Conservation (phyloP, 2,329 filamentous ascomycete species). For the Shiraia sp. region DNA sequence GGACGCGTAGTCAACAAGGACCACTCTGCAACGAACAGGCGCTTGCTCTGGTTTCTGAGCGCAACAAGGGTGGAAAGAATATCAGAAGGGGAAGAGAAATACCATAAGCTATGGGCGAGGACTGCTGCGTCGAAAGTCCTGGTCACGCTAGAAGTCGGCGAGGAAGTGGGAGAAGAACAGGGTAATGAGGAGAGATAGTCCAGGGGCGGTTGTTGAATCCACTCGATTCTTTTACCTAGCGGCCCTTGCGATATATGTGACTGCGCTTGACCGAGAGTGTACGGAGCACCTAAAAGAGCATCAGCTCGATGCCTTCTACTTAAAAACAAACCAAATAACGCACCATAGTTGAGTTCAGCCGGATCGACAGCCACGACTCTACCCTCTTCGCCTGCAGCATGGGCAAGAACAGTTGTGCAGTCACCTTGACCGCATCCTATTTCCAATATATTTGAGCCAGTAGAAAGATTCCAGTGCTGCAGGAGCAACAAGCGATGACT, state of each 20-base stretch:
- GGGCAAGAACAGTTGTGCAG: conserved; percentile 58
- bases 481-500: conserved; percentile 26
- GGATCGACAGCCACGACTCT: conserved; percentile 57
- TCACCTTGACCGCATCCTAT: conserved; percentile 65
- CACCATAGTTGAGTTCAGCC: conserved; percentile 54
- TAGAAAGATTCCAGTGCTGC: conserved; percentile 20
- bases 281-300: conserved; percentile 35
- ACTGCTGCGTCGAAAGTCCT: conserved; percentile 52
- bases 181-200: conserved; percentile 22
- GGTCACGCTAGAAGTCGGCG: conserved; percentile 6
- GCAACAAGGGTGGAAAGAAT: conserved; percentile 45
- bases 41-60: conserved; percentile 39
- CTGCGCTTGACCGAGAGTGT: conserved; percentile 57
- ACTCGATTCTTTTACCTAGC: conserved; percentile 51
- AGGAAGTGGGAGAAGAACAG: conserved; percentile 2
- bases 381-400: conserved; percentile 51
- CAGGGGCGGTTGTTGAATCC: conserved; percentile 46
- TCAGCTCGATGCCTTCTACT: conserved; percentile 2
- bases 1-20: conserved; percentile 46
- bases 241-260: conserved; percentile 46
- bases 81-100: conserved; percentile 50
- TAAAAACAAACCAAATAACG: conserved; percentile 3
- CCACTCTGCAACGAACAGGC: conserved; percentile 54
- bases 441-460: conserved; percentile 55
- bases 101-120: conserved; percentile 59